These are phyloP conservation scores for Dipsacomyces acuminosporus DNA, from an alignment of 371 early-diverging fungal genomes.

Conservation along the genomic window DNA sequence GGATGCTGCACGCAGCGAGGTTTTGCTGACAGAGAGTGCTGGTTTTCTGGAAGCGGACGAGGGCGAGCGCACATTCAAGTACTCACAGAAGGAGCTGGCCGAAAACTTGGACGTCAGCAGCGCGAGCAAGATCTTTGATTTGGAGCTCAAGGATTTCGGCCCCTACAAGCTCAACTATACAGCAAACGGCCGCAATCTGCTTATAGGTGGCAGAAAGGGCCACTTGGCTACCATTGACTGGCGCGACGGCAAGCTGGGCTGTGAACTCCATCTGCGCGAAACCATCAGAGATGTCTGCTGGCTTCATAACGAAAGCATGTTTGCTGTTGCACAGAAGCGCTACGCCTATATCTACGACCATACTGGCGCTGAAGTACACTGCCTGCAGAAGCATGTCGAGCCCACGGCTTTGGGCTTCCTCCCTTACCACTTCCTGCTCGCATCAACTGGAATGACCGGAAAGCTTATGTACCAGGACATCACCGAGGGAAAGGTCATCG, in stretches of 20 bases:
- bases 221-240: slow-evolving; percentile 93
- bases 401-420: slow-evolving; percentile 85
- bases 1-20: slow-evolving; percentile 71
- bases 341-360: slow-evolving; percentile 96
- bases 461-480: slow-evolving; percentile 94
- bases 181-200: slow-evolving; percentile 77
- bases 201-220: slow-evolving; percentile 88
- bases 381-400: slow-evolving; percentile 77
- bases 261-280: slow-evolving; percentile 87
- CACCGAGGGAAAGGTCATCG: slow-evolving; percentile 87
- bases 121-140: slow-evolving; percentile 73
- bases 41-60: slow-evolving; percentile 85
- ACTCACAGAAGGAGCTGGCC: slow-evolving; percentile 72
- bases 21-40: slow-evolving; percentile 69
- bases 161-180: slow-evolving; percentile 89
- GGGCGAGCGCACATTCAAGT: slow-evolving; percentile 82
- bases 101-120: slow-evolving; percentile 77
- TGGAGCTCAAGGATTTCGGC: slow-evolving; percentile 76
- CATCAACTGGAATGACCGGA: slow-evolving; percentile 77
- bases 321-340: slow-evolving; percentile 97
- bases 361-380: slow-evolving; percentile 92
- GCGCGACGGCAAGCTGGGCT: slow-evolving; percentile 73
- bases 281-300: slow-evolving; percentile 86
- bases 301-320: slow-evolving; percentile 92
- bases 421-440: slow-evolving; percentile 96